phyloP scores from a whole-genome alignment of 192 early-diverging fungal genomes.

The Backusella luteola region DNA sequence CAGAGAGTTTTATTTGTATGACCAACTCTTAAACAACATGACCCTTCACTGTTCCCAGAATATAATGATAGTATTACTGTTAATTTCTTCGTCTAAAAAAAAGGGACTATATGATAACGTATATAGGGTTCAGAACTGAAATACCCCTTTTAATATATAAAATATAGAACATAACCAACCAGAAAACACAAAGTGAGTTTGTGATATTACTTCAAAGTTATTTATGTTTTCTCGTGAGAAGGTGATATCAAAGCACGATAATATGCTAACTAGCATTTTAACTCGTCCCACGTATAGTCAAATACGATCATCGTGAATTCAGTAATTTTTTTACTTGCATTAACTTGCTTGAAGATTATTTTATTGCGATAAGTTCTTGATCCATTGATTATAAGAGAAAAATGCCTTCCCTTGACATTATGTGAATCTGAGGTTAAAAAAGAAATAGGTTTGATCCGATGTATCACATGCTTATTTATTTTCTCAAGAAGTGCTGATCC shows the following conservation, averaged over 20 bases:
- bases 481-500: background rate
- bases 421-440: background rate
- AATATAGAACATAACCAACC: background rate
- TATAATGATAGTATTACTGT: background rate
- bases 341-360: background rate
- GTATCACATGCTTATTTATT: slow-evolving; percentile 8
- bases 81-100: background rate
- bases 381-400: background rate
- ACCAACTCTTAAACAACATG: background rate
- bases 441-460: slow-evolving; percentile 3
- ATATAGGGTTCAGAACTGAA: background rate
- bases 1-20: slow-evolving; percentile 1
- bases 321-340: background rate
- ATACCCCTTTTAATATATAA: background rate
- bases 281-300: background rate
- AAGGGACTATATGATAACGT: background rate
- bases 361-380: background rate
- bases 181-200: background rate
- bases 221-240: background rate
- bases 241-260: background rate
- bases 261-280: background rate
- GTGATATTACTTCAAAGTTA: background rate
- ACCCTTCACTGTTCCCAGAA: slow-evolving; percentile 7
- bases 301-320: background rate
- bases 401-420: background rate